Base-by-base conservation (phyloP, 2,329 filamentous ascomycete species). In the Ophiostoma novo-ulmi region DNA sequence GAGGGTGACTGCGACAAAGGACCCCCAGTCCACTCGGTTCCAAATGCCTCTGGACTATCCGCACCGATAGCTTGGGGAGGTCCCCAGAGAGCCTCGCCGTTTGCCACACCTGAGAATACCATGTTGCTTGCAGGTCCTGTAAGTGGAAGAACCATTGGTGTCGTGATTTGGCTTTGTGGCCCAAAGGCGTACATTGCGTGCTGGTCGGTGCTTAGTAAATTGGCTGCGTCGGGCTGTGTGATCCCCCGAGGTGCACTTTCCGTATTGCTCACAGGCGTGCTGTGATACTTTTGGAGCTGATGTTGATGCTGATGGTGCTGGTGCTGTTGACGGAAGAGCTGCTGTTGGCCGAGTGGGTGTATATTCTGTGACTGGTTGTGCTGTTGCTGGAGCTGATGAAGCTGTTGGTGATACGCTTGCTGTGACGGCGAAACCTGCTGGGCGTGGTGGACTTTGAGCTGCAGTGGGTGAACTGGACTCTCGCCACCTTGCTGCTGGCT, bases 1-100 rank as follows among this genome's bases (percentile, higher is more conserved):
- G 63, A 13, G 20, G 35, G 63, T n/a, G 35, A 22, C 36, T 41
- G 63, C 20, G 41, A 10, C 10, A 65, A 8, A 20, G 63, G 20
- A 22, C 14, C 20, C 17, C 58, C 35, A 6, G 35, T 11, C 63
- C 63, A 65, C 35, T 65, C 63, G 8, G 3, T 26, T 11, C 63
- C 69, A 17, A 70, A 65, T 55, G 80, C 80, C 67, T 80, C 81
- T 0, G 82, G 82, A 71, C 81, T 83, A 7, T 78, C 78, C 5
- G 58, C 67, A 39, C 22, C 68, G 36, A 70, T 38, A 17, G 78
- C 76, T 64, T 79, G 78, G 38, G 72, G 68, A 8, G 82, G 71
- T 31, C 78, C 78, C 82, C 83, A 85, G 14, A 85, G 76, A 0
- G 79, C 80, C 73, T 85, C 82, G 4, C 83, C 82, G 71, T 84